Evolutionary conservation across 1,284 basidiomycete genomes (phyloP).

Genomic region (Vanrija sp.): DNA sequence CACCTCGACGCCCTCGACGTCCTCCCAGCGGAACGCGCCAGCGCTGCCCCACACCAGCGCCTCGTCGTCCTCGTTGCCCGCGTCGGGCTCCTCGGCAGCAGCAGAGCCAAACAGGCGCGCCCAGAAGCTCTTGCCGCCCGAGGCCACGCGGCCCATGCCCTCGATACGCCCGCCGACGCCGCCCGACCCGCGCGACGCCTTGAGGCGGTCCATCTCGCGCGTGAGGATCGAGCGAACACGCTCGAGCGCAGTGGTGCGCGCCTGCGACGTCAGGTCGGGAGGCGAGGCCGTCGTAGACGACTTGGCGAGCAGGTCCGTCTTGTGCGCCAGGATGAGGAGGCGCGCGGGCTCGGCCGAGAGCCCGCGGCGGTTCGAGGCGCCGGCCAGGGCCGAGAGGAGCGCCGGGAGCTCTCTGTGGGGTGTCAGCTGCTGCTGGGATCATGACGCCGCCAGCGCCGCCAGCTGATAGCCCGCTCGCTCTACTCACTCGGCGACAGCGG

Average conservation of each 20-base stretch:
- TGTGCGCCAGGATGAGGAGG: conserved; percentile 44
- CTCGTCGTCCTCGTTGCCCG: conserved; percentile 33
- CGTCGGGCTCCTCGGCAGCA: conserved; percentile 9
- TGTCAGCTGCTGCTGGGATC: background rate
- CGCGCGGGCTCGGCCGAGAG: conserved; percentile 23
- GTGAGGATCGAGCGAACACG: conserved; percentile 39
- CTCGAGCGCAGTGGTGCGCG: conserved; percentile 28
- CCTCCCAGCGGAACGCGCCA: conserved; percentile 42
- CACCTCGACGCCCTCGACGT: conserved; percentile 46
- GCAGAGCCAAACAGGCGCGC: conserved; percentile 22
- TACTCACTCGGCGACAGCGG: conserved; percentile 46
- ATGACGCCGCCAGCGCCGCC: background rate
- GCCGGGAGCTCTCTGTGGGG: conserved; percentile 37
- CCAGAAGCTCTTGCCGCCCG: conserved; percentile 20
- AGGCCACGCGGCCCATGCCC: conserved; percentile 37
- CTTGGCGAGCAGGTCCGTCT: conserved; percentile 40
- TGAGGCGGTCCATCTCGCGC: conserved; percentile 46
- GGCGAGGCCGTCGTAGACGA: conserved; percentile 18
- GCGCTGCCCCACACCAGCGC: conserved; percentile 41
- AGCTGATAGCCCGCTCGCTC: too few relatives aligned
- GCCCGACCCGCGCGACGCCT: conserved; percentile 31
- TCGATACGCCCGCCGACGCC: conserved; percentile 41
- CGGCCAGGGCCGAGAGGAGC: conserved; percentile 38
- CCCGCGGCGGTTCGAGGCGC: conserved; percentile 19
- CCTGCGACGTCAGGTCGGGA: conserved; percentile 23